These are phyloP conservation scores for Ceratocystis diversiconidia DNA, from an alignment of 2,329 filamentous ascomycete species.

Conservation along the genomic window DNA sequence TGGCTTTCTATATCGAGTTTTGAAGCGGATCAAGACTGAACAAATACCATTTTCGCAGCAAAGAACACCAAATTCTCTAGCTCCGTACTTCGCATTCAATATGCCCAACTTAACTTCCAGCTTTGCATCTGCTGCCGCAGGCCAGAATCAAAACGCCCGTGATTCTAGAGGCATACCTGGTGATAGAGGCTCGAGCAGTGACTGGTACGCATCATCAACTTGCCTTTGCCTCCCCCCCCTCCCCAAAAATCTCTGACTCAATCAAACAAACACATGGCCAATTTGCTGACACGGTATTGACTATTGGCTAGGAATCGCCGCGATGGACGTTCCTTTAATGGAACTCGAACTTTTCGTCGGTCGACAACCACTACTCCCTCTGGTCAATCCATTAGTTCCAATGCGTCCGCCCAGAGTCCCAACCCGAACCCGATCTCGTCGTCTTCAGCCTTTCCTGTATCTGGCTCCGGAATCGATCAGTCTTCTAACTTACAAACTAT, in stretches of 20 bases:
- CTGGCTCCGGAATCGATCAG: constrained; percentile 26
- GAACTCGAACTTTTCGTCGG: constrained; percentile 50
- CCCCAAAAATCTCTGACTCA: neutral
- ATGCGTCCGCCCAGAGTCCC: constrained; percentile 26
- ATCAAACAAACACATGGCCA: neutral
- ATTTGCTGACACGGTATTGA: neutral
- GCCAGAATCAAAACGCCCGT: constrained; percentile 47
- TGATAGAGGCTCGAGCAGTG: constrained; percentile 16
- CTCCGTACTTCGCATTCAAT: constrained; percentile 15
- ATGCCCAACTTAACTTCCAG: constrained; percentile 66
- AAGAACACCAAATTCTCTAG: neutral
- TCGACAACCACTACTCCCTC: constrained; percentile 43
- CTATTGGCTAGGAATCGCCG: constrained; percentile 38
- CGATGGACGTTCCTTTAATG: constrained; percentile 44
- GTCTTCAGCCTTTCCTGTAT: constrained; percentile 27
- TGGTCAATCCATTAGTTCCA: constrained; percentile 30
- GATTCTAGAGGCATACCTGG: constrained; percentile 44
- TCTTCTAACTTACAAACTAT: neutral
- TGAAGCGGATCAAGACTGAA: neutral
- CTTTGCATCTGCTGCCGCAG: constrained; percentile 71
- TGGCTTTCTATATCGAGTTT: neutral
- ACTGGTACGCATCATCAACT: constrained; percentile 12
- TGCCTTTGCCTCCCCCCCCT: neutral
- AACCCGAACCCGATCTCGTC: constrained; percentile 17
- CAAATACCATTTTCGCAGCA: neutral